phyloP scores from a whole-genome alignment of 2,329 filamentous ascomycete species.

The Cladosporium sp. region DNA sequence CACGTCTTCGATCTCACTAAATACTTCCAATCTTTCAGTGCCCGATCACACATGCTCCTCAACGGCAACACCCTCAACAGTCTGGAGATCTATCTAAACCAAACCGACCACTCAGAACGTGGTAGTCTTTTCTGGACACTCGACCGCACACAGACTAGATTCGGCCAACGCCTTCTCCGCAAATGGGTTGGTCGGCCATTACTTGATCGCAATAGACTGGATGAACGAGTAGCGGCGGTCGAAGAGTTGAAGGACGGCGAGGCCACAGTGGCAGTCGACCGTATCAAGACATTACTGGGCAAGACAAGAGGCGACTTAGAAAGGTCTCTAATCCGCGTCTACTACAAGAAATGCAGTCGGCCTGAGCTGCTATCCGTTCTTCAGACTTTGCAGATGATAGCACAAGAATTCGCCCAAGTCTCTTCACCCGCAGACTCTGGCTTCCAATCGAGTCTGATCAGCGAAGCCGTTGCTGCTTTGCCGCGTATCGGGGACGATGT shows the following conservation, averaged over 20 bases:
- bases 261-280: constrained; percentile 68
- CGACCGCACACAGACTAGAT: constrained; percentile 86
- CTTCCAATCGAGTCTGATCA: constrained; percentile 70
- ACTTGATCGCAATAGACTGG: constrained; percentile 70
- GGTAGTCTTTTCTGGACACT: constrained; percentile 95
- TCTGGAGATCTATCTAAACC: constrained; percentile 92
- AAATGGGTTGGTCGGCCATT: constrained; percentile 95
- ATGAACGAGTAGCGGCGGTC: constrained; percentile 79
- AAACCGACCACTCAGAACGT: constrained; percentile 79
- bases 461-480: constrained; percentile 70
- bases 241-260: constrained; percentile 76
- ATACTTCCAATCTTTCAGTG: constrained; percentile 95
- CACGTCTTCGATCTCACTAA: constrained; percentile 96
- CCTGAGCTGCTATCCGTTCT: constrained; percentile 83
- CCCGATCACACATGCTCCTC: constrained; percentile 90
- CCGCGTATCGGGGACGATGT: constrained; percentile 75
- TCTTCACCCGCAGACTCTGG: constrained; percentile 66
- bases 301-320: constrained; percentile 81
- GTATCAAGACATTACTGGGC: constrained; percentile 69
- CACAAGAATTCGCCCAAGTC: constrained; percentile 71
- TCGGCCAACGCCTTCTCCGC: constrained; percentile 81
- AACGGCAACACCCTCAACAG: constrained; percentile 94
- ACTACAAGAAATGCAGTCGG: constrained; percentile 92
- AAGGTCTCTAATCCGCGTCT: constrained; percentile 89
- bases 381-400: constrained; percentile 80